These are phyloP conservation scores for Cladosporium sp. DNA, from an alignment of 2,329 filamentous ascomycete genomes.

Conservation along the genomic window DNA sequence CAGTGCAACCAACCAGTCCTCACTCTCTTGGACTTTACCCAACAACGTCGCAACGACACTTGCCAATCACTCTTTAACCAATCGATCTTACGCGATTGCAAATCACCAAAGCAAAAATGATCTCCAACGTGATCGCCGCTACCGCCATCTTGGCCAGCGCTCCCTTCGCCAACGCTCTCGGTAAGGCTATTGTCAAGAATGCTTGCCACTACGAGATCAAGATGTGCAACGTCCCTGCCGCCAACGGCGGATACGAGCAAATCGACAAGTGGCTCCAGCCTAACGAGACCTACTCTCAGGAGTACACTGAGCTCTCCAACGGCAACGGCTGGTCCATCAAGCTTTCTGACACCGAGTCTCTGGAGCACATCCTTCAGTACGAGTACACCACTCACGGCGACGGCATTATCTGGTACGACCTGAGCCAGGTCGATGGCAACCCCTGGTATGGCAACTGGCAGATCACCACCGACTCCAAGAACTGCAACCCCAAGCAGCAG, in stretches of 20 bases:
- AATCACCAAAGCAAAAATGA: conserved; percentile 14
- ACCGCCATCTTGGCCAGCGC: conserved; percentile 31
- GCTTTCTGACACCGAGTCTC: conserved; percentile 34
- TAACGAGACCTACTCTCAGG: conserved; percentile 33
- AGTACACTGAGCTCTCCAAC: conserved; percentile 38
- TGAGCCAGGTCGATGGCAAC: conserved; percentile 41
- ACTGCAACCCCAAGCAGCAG: conserved; percentile 35
- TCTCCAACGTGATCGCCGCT: conserved; percentile 26
- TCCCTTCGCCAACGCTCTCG: conserved; percentile 28
- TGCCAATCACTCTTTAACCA: conserved; percentile 8
- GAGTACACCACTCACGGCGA: conserved; percentile 42
- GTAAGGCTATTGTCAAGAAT: conserved; percentile 35
- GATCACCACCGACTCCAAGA: conserved; percentile 32
- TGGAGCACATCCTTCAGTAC: conserved; percentile 38
- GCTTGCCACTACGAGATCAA: conserved; percentile 36
- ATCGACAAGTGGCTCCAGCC: conserved; percentile 29
- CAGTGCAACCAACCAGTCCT: conserved; percentile 24
- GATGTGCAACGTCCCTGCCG: conserved; percentile 33
- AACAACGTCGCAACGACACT: conserved; percentile 18
- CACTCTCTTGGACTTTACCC: conserved; percentile 27
- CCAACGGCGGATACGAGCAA: conserved; percentile 29
- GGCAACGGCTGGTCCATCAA: conserved; percentile 42
- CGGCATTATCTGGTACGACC: conserved; percentile 41
- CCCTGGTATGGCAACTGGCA: conserved; percentile 41
- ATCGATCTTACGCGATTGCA: conserved; percentile 4